phyloP scores from a whole-genome alignment of 164 flowering plant genomes.

The Magnolia changhungtana region DNA sequence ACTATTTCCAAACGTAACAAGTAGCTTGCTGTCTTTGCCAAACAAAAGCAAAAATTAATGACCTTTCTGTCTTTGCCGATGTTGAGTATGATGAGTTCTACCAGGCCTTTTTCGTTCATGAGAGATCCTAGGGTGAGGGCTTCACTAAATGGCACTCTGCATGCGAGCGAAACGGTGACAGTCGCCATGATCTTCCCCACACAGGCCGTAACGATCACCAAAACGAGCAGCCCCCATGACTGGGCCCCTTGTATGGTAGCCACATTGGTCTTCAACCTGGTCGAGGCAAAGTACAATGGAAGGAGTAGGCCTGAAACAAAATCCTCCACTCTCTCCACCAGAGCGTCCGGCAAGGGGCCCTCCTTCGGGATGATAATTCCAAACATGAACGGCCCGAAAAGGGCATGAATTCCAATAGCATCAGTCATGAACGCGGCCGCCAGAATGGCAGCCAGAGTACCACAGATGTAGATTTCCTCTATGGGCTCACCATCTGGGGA shows the following conservation, averaged over 20 bases:
- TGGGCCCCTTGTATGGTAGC: slow-evolving; percentile 67
- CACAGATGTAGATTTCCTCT: slow-evolving; percentile 58
- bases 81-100: slow-evolving; percentile 84
- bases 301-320: slow-evolving; percentile 74
- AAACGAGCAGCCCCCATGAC: slow-evolving; percentile 73
- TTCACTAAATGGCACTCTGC: slow-evolving; percentile 46
- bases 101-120: slow-evolving; percentile 84
- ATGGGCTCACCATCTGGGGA: slow-evolving; percentile 71
- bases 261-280: slow-evolving; percentile 70
- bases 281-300: slow-evolving; percentile 78
- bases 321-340: slow-evolving; percentile 80
- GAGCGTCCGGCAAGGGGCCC: slow-evolving; percentile 58
- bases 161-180: slow-evolving; percentile 40
- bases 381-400: slow-evolving; percentile 75
- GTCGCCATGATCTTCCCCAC: slow-evolving; percentile 76
- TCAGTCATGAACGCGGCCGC: slow-evolving; percentile 76
- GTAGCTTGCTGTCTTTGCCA: not conserved
- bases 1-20: not conserved
- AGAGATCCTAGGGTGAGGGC: slow-evolving; percentile 64
- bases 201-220: slow-evolving; percentile 74
- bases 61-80: slow-evolving; percentile 68
- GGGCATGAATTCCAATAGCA: slow-evolving; percentile 71
- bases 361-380: slow-evolving; percentile 76
- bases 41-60: not conserved
- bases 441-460: slow-evolving; percentile 50